These are phyloP conservation scores for Nemania diffusa DNA, from an alignment of 2,329 filamentous ascomycete species.

Conservation along the genomic window DNA sequence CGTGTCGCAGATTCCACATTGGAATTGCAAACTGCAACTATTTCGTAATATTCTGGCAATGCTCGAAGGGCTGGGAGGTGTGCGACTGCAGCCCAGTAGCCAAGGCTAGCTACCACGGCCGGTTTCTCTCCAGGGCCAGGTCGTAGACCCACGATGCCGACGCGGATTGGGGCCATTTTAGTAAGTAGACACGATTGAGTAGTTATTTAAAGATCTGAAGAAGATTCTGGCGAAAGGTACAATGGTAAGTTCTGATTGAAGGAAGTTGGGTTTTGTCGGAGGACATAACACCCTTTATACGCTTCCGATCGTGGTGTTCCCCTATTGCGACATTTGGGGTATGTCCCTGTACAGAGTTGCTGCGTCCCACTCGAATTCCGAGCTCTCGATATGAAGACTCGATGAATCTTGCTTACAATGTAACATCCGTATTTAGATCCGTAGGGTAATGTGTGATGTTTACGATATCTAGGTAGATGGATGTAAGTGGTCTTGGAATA, in stretches of 20 bases:
- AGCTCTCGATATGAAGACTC: no score
- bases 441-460: neutral
- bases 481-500: neutral
- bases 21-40: conserved; percentile 62
- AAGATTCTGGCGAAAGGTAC: neutral
- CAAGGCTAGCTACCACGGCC: conserved; percentile 21
- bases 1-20: conserved; percentile 54
- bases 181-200: neutral
- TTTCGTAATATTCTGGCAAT: conserved; percentile 53
- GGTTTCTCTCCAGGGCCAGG: conserved; percentile 7
- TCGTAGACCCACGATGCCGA: conserved; percentile 44
- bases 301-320: neutral
- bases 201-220: neutral
- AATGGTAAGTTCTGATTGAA: neutral
- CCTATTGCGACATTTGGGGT: neutral
- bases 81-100: conserved; percentile 50
- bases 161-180: conserved; percentile 44
- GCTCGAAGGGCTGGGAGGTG: conserved; percentile 53
- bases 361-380: conserved; percentile 22
- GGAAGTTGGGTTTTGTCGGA: neutral
- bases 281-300: conserved; percentile 8
- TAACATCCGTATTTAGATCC: neutral
- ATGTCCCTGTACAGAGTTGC: neutral
- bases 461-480: neutral
- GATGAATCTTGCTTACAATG: neutral